Evolutionary conservation across 2,329 filamentous ascomycete genomes (phyloP).

Genomic region (Colletotrichum tofieldiae): DNA sequence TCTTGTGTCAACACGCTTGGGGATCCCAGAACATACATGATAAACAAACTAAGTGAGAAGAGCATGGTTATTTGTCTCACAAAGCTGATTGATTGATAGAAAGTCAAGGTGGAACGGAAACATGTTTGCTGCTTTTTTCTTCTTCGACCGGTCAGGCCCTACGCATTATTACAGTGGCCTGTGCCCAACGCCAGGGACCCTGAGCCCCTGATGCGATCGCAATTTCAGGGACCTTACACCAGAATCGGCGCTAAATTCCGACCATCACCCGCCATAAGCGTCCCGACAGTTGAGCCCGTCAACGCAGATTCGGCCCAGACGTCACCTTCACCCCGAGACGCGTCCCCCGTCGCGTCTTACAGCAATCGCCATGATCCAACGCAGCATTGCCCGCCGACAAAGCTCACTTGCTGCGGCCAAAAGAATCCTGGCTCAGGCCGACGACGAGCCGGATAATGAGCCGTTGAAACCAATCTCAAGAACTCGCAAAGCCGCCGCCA

Average conservation of each 20-base stretch:
- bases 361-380: conserved; percentile 22
- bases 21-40: neutral
- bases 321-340: conserved; percentile 2
- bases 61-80: no score
- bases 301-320: neutral
- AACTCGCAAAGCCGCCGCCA: conserved; percentile 12
- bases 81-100: neutral
- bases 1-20: neutral
- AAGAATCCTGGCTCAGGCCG: conserved; percentile 33
- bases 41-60: no score
- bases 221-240: conserved; percentile 4
- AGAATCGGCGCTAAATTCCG: conserved; percentile 34
- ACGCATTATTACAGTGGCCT: neutral
- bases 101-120: neutral
- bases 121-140: neutral
- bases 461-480: neutral
- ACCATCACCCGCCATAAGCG: neutral
- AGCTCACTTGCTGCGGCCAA: conserved; percentile 41
- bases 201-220: conserved; percentile 14
- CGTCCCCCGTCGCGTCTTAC: conserved; percentile 18
- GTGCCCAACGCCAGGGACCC: neutral
- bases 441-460: conserved; percentile 30
- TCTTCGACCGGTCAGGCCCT: no score
- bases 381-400: conserved; percentile 27
- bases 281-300: neutral